These are phyloP conservation scores for Graphiopsis chlorocephala DNA, from an alignment of 2,329 filamentous ascomycete species.

Conservation along the genomic window DNA sequence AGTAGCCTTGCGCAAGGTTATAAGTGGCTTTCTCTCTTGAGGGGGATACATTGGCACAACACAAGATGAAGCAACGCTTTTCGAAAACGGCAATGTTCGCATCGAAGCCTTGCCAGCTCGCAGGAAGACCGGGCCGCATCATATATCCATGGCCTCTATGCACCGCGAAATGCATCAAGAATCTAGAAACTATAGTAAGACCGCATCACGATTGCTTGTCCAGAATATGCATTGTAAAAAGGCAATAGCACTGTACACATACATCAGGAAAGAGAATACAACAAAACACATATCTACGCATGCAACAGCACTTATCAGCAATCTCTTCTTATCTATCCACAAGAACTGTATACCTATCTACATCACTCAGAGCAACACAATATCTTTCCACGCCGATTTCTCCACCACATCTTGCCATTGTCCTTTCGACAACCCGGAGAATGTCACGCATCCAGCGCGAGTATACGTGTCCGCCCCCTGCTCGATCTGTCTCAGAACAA, in stretches of 20 bases:
- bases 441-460: not conserved
- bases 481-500: not conserved
- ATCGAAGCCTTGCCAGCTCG: not conserved
- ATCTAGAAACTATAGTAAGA: not conserved
- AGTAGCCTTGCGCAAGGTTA: no score
- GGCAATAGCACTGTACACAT: not conserved
- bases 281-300: not conserved
- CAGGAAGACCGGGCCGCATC: not conserved
- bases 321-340: not conserved
- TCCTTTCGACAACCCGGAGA: not conserved
- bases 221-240: not conserved
- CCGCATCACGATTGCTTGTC: not conserved
- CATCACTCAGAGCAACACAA: not conserved
- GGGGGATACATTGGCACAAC: not conserved
- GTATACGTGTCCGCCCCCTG: not conserved
- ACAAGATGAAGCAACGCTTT: not conserved
- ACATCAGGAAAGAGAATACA: not conserved
- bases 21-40: no score
- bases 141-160: not conserved
- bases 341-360: not conserved
- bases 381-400: not conserved
- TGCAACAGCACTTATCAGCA: not conserved
- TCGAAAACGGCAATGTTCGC: not conserved
- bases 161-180: not conserved
- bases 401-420: not conserved